phyloP scores from a whole-genome alignment of 345 rosid genomes.

The Cochlearia excelsa region DNA sequence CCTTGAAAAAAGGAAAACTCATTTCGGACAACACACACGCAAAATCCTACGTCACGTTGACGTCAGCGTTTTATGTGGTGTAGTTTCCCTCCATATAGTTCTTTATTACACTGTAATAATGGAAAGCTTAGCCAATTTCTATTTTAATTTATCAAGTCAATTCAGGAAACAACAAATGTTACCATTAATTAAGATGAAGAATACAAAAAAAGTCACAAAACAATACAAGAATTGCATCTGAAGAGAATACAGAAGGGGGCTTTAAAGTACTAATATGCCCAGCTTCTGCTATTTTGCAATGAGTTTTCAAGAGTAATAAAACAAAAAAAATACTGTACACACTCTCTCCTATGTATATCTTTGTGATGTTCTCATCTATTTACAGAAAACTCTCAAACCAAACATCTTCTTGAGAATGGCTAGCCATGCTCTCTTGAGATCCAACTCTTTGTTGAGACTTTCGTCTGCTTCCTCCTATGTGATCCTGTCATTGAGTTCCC shows the following conservation, averaged over 20 bases:
- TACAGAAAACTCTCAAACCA: constrained; percentile 37
- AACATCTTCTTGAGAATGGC: constrained; percentile 22
- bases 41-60: constrained; percentile 24
- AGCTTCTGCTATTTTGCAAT: constrained; percentile 32
- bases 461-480: constrained; percentile 29
- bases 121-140: no score
- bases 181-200: constrained; percentile 23
- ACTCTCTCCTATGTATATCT: constrained; percentile 25
- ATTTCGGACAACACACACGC: constrained; percentile 24
- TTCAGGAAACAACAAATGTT: background rate
- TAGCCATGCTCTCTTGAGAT: constrained; percentile 7
- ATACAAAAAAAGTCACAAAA: constrained; percentile 28
- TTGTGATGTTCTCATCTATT: constrained; percentile 31
- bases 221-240: constrained; percentile 34
- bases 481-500: constrained; percentile 25
- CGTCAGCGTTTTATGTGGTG: constrained; percentile 20
- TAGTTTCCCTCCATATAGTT: no score
- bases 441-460: constrained; percentile 12
- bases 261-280: constrained; percentile 24
- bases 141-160: no score
- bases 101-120: no score
- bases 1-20: background rate
- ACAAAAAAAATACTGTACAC: constrained; percentile 31
- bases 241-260: constrained; percentile 32
- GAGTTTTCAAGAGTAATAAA: constrained; percentile 33